phyloP scores from a whole-genome alignment of 805 yeast species.

The Cyberlindnera amylophila region DNA sequence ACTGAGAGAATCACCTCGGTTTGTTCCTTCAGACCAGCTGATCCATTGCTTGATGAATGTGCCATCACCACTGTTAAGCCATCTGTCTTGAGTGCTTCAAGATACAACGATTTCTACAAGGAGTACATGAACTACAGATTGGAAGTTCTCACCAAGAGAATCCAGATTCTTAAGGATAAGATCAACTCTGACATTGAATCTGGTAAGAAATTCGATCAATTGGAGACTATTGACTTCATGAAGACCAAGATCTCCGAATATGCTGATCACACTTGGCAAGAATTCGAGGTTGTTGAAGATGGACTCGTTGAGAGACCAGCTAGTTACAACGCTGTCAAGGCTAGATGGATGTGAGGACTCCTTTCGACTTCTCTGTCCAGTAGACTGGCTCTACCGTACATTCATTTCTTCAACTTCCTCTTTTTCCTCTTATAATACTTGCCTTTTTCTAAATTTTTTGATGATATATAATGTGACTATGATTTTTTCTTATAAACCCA shows the following conservation, averaged over 20 bases:
- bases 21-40: conserved; percentile 39
- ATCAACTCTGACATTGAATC: conserved; percentile 22
- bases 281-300: conserved; percentile 33
- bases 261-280: conserved; percentile 31
- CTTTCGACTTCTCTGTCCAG: not conserved
- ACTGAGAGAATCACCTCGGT: conserved; percentile 42
- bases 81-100: conserved; percentile 32
- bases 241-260: conserved; percentile 27
- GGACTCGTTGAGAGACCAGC: conserved; percentile 26
- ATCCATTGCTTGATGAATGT: conserved; percentile 36
- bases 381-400: not conserved
- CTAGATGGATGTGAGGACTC: conserved; percentile 15
- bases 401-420: not conserved
- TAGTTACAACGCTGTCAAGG: conserved; percentile 20
- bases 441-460: not conserved
- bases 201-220: conserved; percentile 35
- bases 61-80: conserved; percentile 41
- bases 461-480: not conserved
- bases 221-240: conserved; percentile 31
- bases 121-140: conserved; percentile 39
- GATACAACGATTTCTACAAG: conserved; percentile 37
- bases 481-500: not conserved
- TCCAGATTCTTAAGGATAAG: conserved; percentile 26
- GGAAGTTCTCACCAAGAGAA: conserved; percentile 32
- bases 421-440: not conserved